phyloP scores from a whole-genome alignment of 148 eudicot genomes.

The Rhododendron simsii region DNA sequence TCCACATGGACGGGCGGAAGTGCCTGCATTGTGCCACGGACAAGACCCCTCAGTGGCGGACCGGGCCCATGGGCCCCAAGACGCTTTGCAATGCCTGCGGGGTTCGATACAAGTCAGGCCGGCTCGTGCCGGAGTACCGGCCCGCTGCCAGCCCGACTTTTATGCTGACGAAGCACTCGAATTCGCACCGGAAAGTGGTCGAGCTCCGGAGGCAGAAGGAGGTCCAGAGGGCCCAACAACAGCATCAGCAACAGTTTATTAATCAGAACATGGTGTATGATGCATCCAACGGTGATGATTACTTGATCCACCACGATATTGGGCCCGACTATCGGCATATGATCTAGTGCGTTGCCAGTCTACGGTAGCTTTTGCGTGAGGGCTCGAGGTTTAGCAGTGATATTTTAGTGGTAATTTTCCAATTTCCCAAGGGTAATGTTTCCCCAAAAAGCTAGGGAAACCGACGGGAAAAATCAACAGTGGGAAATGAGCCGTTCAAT shows the following conservation, averaged over 20 bases:
- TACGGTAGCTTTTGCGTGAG: neutral
- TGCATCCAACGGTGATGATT: constrained; percentile 50
- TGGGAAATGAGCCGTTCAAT: too few species aligned
- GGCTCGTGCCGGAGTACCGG: constrained; percentile 85
- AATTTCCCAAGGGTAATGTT: neutral
- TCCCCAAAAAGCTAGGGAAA: neutral
- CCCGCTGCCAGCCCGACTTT: constrained; percentile 97
- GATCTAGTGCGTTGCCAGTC: constrained; percentile 23
- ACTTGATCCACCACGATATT: constrained; percentile 79
- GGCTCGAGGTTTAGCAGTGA: neutral
- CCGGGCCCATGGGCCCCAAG: constrained; percentile 92
- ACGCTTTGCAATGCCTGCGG: constrained; percentile 94
- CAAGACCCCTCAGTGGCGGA: constrained; percentile 98
- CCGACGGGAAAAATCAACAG: too few species aligned
- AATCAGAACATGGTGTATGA: constrained; percentile 45
- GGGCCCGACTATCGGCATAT: constrained; percentile 66
- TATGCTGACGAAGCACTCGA: constrained; percentile 71
- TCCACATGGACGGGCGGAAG: constrained; percentile 30
- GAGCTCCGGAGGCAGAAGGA: constrained; percentile 95
- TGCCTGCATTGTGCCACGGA: constrained; percentile 89
- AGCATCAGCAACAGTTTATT: constrained; percentile 33
- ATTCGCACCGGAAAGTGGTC: constrained; percentile 86
- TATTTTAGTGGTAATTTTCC: neutral
- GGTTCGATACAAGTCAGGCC: constrained; percentile 87
- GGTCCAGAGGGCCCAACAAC: constrained; percentile 33